Evolutionary conservation across 176 grass and related monocot species (phyloP).

Genomic region (Zizania latifolia): DNA sequence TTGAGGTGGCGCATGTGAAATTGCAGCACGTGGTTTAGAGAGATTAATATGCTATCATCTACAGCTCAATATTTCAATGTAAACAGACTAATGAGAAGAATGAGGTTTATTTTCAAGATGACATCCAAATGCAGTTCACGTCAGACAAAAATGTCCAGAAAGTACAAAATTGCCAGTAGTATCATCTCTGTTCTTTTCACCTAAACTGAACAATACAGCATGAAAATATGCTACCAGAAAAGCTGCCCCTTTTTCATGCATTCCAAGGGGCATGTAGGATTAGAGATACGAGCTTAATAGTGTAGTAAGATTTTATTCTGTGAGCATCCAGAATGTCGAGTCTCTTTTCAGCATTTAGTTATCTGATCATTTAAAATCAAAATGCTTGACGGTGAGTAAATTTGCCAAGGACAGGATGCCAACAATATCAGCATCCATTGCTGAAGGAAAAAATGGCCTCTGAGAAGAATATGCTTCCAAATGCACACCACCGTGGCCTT

Average conservation of each 20-base stretch:
- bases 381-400: neutral
- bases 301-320: constrained; percentile 5
- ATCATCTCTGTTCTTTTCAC: neutral
- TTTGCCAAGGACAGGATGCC: neutral
- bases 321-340: neutral
- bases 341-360: neutral
- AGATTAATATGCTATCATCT: too few relatives aligned
- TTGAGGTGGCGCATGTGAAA: too few relatives aligned
- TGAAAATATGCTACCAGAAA: neutral
- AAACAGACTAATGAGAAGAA: neutral
- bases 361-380: neutral
- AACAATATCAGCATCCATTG: neutral
- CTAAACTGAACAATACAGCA: neutral
- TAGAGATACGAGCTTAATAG: neutral
- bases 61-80: neutral
- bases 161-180: neutral
- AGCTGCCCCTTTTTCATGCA: neutral
- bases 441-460: neutral
- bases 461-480: neutral
- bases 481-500: neutral
- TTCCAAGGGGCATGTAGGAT: neutral
- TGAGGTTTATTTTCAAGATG: neutral
- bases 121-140: neutral
- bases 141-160: neutral
- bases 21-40: too few relatives aligned